Evolutionary conservation across 805 yeast genomes (phyloP).

Genomic region (Starmerella asiatica): DNA sequence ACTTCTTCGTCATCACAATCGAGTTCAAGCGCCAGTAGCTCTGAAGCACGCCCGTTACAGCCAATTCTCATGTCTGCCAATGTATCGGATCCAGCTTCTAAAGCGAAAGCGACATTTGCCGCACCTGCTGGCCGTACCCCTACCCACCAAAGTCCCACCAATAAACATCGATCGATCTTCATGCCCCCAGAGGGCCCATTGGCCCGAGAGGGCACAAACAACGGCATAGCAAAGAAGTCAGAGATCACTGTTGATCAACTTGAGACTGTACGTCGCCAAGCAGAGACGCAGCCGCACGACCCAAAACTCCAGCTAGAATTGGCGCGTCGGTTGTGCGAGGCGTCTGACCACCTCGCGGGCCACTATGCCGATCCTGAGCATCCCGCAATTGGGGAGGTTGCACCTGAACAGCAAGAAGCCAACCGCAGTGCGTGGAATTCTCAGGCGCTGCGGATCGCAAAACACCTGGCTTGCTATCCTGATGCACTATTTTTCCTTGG

Average conservation of each 20-base stretch:
- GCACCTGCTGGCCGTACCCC: too few species aligned
- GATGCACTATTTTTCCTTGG: slow-evolving; percentile 50
- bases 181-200: too few species aligned
- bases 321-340: slow-evolving; percentile 46
- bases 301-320: slow-evolving; percentile 47
- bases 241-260: slow-evolving; percentile 23
- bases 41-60: too few species aligned
- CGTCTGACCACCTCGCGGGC: slow-evolving; percentile 26
- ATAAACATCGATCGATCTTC: too few species aligned
- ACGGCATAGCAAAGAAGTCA: too few species aligned
- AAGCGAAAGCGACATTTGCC: too few species aligned
- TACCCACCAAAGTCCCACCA: too few species aligned
- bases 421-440: slow-evolving; percentile 43
- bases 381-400: slow-evolving; percentile 29
- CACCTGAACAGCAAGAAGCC: slow-evolving; percentile 34
- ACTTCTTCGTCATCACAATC: too few species aligned
- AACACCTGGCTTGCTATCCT: slow-evolving; percentile 39
- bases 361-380: slow-evolving; percentile 31
- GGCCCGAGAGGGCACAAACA: too few species aligned
- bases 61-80: too few species aligned
- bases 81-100: too few species aligned
- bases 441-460: slow-evolving; percentile 47
- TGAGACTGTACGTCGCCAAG: slow-evolving; percentile 23
- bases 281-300: slow-evolving; percentile 26
- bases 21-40: too few species aligned